Percentiles rank a stretch among this genome's conserved stretches.
Conservation (phyloP, 2,329 filamentous ascomycete genomes). For the Graphilbum sp. region DNA sequence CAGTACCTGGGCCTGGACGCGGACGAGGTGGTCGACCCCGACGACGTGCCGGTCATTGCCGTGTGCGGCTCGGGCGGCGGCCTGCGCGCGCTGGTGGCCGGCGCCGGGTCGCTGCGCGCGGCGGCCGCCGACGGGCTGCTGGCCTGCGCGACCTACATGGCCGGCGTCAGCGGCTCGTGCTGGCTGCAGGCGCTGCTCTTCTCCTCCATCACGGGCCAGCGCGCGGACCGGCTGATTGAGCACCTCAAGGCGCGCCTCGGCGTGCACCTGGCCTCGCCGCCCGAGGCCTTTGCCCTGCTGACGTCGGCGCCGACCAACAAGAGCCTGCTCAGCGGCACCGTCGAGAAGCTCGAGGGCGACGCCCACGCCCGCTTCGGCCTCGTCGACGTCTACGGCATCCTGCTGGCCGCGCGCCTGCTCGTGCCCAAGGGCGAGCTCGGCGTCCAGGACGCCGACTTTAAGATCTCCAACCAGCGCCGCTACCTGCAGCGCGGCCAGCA, state of each 20-base stretch:
- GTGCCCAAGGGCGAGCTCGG: constrained; percentile 73
- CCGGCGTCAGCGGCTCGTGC: constrained; percentile 88
- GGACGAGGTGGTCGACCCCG: constrained; percentile 70
- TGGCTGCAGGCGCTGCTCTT: constrained; percentile 87
- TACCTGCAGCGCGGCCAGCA: constrained; percentile 64
- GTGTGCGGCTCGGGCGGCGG: constrained; percentile 92
- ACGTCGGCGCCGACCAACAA: constrained; percentile 89
- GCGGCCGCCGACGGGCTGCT: constrained; percentile 76
- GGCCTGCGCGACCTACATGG: constrained; percentile 88
- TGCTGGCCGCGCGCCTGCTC: constrained; percentile 69
- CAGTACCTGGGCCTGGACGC: constrained; percentile 58
- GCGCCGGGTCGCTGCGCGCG: constrained; percentile 73
- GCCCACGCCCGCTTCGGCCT: constrained; percentile 69
- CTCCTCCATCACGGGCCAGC: constrained; percentile 56
- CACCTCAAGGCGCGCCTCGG: constrained; percentile 76
- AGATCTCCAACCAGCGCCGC: constrained; percentile 71
- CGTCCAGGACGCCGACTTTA: constrained; percentile 65
- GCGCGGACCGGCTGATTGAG: constrained; percentile 54
- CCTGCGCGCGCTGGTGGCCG: constrained; percentile 75
- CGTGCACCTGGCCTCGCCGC: constrained; percentile 85
- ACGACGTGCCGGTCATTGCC: constrained; percentile 85
- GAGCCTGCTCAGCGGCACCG: constrained; percentile 68
- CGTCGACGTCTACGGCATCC: constrained; percentile 81
- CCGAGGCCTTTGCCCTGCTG: constrained; percentile 62
- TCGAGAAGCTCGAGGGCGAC: constrained; percentile 82